Evolutionary conservation across 129 eudicot genomes (phyloP), one percentile per base, ranked within the genome.

Genomic region (Helichrysum umbraculigerum): DNA sequence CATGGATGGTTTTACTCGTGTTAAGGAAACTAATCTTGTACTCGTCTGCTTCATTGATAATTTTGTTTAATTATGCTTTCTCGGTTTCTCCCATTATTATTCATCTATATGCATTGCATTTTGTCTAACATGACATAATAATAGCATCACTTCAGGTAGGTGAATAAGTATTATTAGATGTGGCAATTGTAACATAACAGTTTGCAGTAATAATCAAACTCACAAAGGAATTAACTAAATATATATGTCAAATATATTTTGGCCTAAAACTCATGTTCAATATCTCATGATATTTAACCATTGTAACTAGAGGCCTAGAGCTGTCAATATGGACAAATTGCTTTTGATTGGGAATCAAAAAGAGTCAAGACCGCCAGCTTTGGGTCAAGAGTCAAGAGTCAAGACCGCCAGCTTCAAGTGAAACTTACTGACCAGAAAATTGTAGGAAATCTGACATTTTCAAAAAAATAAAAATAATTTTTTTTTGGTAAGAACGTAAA

Each of bases 41-140:
- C 59, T 81, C 93, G 0, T 82, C 84, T 28, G 89, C 91, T 80
- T 90, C 91, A 58, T 75, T 85, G 60, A 86, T 37, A 32, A 86
- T 90, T 77, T 77, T 82, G 77, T 79, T 84, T 78, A 84, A 25
- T 54, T 82, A 33, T 66, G 80, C 84, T 83, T 84, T 88, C 65
- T 90, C 28, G 28, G 28, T 25, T 25, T 25, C 28, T 25, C 28
- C 28, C 28, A 25, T 25, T 25, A 25, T 25, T 25, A 25, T 25
- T 88, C 89, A 83, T 88, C 96, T 37, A 90, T 52, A 25, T 81
- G 83, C 74, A 81, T 28, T 10, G 93, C 88, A 71, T 82, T 88
- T 77, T 84, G 82, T 76, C 91, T 87, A 39, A 9, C 44, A 39
- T 39, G 44, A 2, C 3, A 39, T 39, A 39, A 4, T 29, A n/a